These are phyloP conservation scores for Yarrowia yakushimensis DNA, from an alignment of 805 yeast genomes.

Conservation along the genomic window DNA sequence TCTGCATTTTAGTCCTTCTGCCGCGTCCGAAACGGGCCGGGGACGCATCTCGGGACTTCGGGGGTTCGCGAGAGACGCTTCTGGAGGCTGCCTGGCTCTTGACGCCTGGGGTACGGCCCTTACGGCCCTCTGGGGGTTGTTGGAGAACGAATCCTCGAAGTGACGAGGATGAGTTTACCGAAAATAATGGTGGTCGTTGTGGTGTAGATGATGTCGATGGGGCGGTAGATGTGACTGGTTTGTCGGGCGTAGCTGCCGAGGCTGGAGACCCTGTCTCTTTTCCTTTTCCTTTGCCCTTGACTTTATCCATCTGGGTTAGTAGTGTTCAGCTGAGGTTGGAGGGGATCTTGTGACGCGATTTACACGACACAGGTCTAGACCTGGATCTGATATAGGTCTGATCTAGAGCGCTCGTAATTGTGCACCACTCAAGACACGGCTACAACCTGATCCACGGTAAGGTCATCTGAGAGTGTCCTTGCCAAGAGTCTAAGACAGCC, in stretches of 20 bases:
- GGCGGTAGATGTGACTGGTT: background rate
- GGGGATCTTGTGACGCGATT: background rate
- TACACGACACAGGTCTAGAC: too few species aligned
- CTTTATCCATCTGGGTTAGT: slow-evolving; percentile 17
- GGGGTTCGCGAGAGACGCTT: background rate
- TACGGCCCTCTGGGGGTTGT: slow-evolving; percentile 8
- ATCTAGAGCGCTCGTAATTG: too few species aligned
- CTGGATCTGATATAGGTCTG: too few species aligned
- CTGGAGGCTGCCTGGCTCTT: background rate
- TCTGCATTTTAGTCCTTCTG: background rate
- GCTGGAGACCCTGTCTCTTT: slow-evolving; percentile 3
- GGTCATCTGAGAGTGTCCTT: background rate
- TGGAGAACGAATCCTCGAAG: slow-evolving; percentile 2
- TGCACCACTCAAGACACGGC: background rate
- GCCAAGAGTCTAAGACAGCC: background rate
- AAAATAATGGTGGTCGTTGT: slow-evolving; percentile 1
- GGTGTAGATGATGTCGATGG: background rate
- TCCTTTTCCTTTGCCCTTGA: background rate
- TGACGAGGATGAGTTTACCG: slow-evolving; percentile 12
- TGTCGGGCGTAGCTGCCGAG: slow-evolving; percentile 3
- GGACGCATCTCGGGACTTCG: slow-evolving; percentile 2
- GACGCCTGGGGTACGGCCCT: slow-evolving; percentile 7
- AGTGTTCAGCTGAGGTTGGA: background rate
- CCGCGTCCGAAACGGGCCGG: slow-evolving; percentile 1
- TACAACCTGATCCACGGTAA: background rate